Conservation (phyloP, 371 early-diverging fungal species). For the Synchytrium microbalum region DNA sequence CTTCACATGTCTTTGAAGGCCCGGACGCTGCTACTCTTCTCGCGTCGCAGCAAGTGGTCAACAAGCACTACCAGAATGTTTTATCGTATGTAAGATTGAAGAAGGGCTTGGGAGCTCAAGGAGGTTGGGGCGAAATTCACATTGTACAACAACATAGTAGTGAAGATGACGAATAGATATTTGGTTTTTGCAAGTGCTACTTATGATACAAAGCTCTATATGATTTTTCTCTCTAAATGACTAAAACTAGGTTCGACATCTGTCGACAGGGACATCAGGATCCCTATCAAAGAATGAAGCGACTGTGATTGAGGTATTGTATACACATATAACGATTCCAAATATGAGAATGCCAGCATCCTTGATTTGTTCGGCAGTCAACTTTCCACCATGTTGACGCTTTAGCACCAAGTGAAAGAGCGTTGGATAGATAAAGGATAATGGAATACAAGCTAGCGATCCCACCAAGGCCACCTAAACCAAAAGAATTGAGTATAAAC, state of each 20-base stretch:
- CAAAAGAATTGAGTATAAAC: constrained; percentile 17
- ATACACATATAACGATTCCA: constrained; percentile 63
- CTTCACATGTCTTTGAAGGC: neutral
- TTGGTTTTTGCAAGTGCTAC: neutral
- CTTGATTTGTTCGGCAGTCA: constrained; percentile 28
- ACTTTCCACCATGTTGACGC: constrained; percentile 23
- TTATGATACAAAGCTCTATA: constrained; percentile 7
- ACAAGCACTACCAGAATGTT: constrained; percentile 2
- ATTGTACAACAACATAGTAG: neutral
- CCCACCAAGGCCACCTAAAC: constrained; percentile 10
- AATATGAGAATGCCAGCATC: constrained; percentile 59
- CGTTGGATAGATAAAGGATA: constrained; percentile 70
- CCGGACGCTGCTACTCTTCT: neutral
- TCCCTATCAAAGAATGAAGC: constrained; percentile 48
- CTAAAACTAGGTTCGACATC: constrained; percentile 16
- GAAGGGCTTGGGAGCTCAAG: neutral
- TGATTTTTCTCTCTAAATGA: neutral
- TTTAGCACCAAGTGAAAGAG: constrained; percentile 64
- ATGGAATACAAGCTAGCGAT: constrained; percentile 26
- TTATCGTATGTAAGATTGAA: neutral
- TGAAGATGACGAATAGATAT: neutral
- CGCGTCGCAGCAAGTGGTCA: neutral
- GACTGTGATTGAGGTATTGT: constrained; percentile 67
- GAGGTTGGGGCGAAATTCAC: neutral
- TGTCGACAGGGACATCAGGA: constrained; percentile 34